Base-by-base conservation (phyloP, 2,329 filamentous ascomycete species). In the Neophaeococcomyces aloes region DNA sequence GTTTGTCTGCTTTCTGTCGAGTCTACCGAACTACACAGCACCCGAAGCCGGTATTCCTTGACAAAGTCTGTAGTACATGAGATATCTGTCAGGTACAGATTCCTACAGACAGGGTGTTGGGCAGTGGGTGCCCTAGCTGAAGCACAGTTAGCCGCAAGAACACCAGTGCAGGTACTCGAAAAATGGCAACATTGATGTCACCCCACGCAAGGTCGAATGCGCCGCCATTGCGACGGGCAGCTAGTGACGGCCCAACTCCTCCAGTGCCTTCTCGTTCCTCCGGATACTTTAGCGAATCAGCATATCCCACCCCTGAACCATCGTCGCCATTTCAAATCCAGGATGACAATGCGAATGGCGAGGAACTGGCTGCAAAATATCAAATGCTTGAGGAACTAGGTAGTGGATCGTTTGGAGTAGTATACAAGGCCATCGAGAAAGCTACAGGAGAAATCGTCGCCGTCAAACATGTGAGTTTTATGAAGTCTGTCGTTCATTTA, bases 371-470 rank as follows among this genome's bases (percentile, higher is more conserved):
- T 57, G 80, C 81, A 59, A 82, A 85, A 61, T 98, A 94, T 65
- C 85, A 94, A 67, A 84, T 96, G 62, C 75, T 96, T 58, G 89
- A 96, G 72, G 91, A 96, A 71, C 75, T 96, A 58, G 89, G 89
- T 59, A 88, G 88, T 65, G 89, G 89, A 47, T 95, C 88, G 63
- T 98, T 98, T 63, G 91, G 91, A 45, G 80, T 89, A 34, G 91
- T 98, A 25, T 98, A 94, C 74, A 95, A 95, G 64, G 91, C 87
- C 39, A 88, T 95, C 59, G 87, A 96, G 58, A 86, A 81, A 61
- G 71, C 78, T 21, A 95, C 89, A 1, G 89, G 89, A 52, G 87
- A 95, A 57, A 83, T 88, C 31, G 91, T 96, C 42, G 91, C 91
- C 25, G 91, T 98, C 65, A 98, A 98, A 67, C 86, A 94, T 72